Base-by-base conservation (phyloP, 2,329 filamentous ascomycete genomes). In the Anisogramma anomala region DNA sequence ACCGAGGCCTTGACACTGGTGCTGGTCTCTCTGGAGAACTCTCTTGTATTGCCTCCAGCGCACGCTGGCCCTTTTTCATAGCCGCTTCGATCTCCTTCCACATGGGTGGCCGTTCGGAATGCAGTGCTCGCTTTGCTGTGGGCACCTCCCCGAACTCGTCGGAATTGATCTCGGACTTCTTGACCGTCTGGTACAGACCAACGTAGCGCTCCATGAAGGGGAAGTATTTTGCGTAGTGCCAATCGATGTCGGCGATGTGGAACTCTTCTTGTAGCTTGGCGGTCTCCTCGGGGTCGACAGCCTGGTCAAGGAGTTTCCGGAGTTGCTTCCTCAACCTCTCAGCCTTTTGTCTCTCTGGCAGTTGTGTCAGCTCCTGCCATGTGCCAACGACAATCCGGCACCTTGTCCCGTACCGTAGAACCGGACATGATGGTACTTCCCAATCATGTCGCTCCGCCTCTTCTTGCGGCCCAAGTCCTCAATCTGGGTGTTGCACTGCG, bases 341-440 rank as follows among this genome's bases (percentile, higher is more conserved):
- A 20, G 82, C 82, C 59, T 85, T 87, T 60, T 84, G 79, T 35
- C 81, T 72, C 51, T 86, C 80, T 83, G 17, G 3, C 3, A 9
- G 8, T 6, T 5, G 19, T 10, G 26, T 47, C n/a, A 47, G 41
- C 25, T n/a, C 27, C 14, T 30, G 27, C 14, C n/a, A 23, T 26
- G 30, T n/a, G n/a, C n/a, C n/a, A n/a, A n/a, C n/a, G n/a, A n/a
- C n/a, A n/a, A n/a, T n/a, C n/a, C n/a, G n/a, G n/a, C n/a, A n/a
- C n/a, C n/a, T n/a, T n/a, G n/a, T n/a, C 4, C 53, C 71, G 38
- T 66, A 83, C 84, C 84, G 60, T 89, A 89, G 57, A 91, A 91
- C 20, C 84, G 69, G 37, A 89, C 76, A 74, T 85, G 88, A 58
- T 89, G 84, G 53, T 87, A 91, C 58, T 79, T 82, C 37, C 68